A percentile compares a stretch with the other conserved stretches of the same genome.
Conservation (phyloP, 169 alveolate genomes). For the Cryptosporidium canis region DNA sequence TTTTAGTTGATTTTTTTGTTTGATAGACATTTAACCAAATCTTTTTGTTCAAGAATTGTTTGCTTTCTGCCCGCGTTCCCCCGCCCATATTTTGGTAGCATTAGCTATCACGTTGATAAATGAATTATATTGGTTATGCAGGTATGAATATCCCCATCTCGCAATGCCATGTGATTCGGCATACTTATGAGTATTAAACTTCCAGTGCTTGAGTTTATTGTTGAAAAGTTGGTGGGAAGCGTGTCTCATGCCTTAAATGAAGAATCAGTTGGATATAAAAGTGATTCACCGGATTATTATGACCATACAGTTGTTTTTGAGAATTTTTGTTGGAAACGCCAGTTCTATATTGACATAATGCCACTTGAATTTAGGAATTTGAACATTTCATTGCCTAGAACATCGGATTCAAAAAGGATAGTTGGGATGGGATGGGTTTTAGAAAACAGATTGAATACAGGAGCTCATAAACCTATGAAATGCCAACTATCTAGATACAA, state of each 20-base stretch:
- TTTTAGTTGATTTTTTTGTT: no score
- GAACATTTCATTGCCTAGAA: background rate
- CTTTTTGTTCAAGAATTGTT: no score
- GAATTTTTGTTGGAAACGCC: background rate
- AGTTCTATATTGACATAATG: background rate
- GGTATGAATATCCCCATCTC: background rate
- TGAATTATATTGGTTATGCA: no score
- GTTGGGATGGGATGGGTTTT: constrained; percentile 3
- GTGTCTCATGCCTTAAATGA: background rate
- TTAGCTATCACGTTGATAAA: no score
- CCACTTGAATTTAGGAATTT: constrained; percentile 10
- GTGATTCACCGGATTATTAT: constrained; percentile 10
- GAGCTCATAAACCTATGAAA: background rate
- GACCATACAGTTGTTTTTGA: background rate
- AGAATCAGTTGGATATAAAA: background rate
- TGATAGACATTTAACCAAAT: no score
- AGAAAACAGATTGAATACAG: background rate
- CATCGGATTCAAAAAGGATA: background rate
- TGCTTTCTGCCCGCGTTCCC: no score
- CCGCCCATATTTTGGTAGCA: no score
- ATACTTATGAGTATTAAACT: background rate
- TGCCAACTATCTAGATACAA: background rate
- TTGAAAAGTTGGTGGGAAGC: background rate
- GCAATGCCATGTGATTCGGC: background rate
- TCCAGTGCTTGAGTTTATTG: background rate